phyloP scores from a whole-genome alignment of 768 basidiomycete genomes.

The Coprinellus micaceus region DNA sequence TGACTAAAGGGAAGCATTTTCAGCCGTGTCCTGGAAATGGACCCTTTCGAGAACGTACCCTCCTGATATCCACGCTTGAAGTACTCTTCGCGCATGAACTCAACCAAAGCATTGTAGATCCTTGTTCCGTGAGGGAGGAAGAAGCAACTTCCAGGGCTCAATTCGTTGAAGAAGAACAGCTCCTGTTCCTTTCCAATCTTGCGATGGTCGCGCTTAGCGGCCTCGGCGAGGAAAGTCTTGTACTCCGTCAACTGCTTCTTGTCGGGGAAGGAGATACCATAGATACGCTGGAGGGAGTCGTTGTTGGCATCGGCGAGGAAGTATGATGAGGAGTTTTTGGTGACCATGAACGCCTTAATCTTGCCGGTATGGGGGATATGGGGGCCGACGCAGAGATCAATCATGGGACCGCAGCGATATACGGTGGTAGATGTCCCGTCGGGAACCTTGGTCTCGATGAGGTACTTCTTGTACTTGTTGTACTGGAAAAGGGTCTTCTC shows the following conservation, averaged over 20 bases:
- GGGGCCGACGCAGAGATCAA: conserved; percentile 95
- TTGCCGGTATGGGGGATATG: conserved; percentile 97
- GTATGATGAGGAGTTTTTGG: conserved; percentile 98
- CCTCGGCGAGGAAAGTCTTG: conserved; percentile 93
- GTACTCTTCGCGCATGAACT: conserved; percentile 94
- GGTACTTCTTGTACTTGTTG: conserved; percentile 96
- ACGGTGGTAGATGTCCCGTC: conserved; percentile 97
- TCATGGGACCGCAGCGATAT: conserved; percentile 97
- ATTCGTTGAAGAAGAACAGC: conserved; percentile 96
- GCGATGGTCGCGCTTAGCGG: conserved; percentile 96
- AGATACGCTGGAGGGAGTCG: conserved; percentile 93
- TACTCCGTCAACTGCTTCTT: conserved; percentile 92
- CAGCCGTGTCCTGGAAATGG: not conserved
- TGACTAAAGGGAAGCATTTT: conserved; percentile 49
- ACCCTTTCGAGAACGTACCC: conserved; percentile 40
- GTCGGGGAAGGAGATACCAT: conserved; percentile 98
- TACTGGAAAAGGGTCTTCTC: conserved; percentile 67
- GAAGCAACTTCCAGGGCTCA: conserved; percentile 93
- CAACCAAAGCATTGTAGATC: conserved; percentile 91
- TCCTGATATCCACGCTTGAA: conserved; percentile 95
- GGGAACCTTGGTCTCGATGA: conserved; percentile 92
- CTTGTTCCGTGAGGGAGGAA: conserved; percentile 96
- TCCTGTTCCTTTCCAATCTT: conserved; percentile 98
- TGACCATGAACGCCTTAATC: conserved; percentile 96
- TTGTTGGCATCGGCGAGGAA: conserved; percentile 93